Conservation (phyloP, 345 rosid genomes). For the Tarenaya hassleriana region DNA sequence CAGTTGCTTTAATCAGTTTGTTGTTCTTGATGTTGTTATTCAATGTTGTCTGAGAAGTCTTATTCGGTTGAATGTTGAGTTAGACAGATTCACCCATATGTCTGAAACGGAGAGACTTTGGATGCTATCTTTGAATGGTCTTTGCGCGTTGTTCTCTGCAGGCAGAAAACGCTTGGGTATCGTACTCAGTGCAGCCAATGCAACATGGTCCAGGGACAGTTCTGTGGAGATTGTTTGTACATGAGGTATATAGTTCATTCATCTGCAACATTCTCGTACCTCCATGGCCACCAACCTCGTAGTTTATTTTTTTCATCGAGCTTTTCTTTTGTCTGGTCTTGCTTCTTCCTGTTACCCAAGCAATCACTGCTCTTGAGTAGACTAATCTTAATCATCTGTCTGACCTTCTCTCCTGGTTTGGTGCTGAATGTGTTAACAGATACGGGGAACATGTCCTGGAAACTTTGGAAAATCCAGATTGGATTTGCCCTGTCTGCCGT, state of each 20-base stretch:
- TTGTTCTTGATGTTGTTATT: too few relatives aligned
- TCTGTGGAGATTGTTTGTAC: constrained; percentile 92
- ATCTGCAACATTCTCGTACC: too few relatives aligned
- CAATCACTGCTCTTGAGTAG: too few relatives aligned
- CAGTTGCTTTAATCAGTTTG: too few relatives aligned
- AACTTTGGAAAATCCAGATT: constrained; percentile 64
- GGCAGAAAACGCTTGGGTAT: constrained; percentile 93
- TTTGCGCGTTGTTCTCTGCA: constrained; percentile 25
- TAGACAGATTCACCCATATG: too few relatives aligned
- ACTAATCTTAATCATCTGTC: not conserved
- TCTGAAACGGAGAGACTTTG: too few relatives aligned
- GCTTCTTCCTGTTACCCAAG: not conserved
- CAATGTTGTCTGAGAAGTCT: too few relatives aligned
- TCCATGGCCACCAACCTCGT: not conserved
- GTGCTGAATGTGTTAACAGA: constrained; percentile 31
- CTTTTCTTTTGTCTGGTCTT: not conserved
- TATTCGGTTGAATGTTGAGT: too few relatives aligned
- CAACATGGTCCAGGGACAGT: constrained; percentile 63
- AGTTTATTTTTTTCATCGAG: not conserved
- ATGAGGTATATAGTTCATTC: constrained; percentile 61
- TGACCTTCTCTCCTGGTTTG: constrained; percentile 2
- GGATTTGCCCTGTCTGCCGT: constrained; percentile 81
- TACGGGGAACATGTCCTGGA: constrained; percentile 95
- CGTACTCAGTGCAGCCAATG: constrained; percentile 71
- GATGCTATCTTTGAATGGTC: not conserved